Conservation (phyloP, 176 grass and related monocot genomes). For the Pontederia crassipes region DNA sequence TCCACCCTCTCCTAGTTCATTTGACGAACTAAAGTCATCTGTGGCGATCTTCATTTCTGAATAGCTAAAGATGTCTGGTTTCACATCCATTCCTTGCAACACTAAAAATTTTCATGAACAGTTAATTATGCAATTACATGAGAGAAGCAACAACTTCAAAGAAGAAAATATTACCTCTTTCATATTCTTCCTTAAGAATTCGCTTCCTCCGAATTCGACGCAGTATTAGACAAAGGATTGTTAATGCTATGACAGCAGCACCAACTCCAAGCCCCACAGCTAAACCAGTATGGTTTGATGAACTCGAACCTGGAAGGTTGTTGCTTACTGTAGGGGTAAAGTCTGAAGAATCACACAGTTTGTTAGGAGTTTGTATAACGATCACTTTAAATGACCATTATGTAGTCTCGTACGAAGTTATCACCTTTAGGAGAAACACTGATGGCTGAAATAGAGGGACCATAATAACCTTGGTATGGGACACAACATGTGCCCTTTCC, state of each 20-base stretch:
- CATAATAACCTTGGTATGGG: slow-evolving; percentile 53
- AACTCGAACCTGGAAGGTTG: slow-evolving; percentile 1
- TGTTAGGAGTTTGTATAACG: background rate
- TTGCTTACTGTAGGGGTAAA: slow-evolving; percentile 52
- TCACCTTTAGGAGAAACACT: slow-evolving; percentile 41
- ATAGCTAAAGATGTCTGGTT: slow-evolving; percentile 55
- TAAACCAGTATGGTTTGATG: slow-evolving; percentile 22
- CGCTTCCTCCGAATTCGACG: slow-evolving; percentile 18
- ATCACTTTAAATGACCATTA: background rate
- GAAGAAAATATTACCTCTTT: background rate
- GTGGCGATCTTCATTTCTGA: slow-evolving; percentile 56
- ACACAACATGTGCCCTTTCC: slow-evolving; percentile 86
- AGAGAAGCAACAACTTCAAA: background rate
- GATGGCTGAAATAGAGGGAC: slow-evolving; percentile 62
- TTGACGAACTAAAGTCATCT: slow-evolving; percentile 53
- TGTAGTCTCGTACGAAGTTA: slow-evolving; percentile 1
- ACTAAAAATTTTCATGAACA: slow-evolving; percentile 32
- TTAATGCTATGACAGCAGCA: slow-evolving; percentile 31
- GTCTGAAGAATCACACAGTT: slow-evolving; percentile 29
- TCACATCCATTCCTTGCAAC: slow-evolving; percentile 36
- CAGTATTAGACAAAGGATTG: slow-evolving; percentile 16
- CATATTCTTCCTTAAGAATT: slow-evolving; percentile 1
- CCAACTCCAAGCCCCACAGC: slow-evolving; percentile 46
- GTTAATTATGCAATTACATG: background rate
- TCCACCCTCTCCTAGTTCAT: slow-evolving; percentile 81